Percentiles rank a stretch among this genome's conserved stretches.
Conservation (phyloP, 768 basidiomycete genomes). For the Trametes gibbosa region DNA sequence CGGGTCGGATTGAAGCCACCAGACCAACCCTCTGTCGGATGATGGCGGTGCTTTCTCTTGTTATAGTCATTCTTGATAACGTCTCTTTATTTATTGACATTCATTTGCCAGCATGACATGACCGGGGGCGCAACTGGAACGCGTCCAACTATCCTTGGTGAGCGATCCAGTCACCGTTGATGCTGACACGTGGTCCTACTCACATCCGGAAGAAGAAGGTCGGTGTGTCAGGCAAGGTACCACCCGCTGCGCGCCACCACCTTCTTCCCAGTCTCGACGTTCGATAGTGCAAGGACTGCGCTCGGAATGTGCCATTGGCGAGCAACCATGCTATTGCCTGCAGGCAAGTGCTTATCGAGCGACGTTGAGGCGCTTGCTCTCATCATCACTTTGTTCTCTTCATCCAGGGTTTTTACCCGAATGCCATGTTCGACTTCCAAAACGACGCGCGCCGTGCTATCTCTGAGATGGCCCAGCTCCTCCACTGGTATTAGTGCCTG, state of each 20-base stretch:
- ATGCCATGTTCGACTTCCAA: background rate
- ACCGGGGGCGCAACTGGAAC: background rate
- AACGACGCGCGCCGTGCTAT: background rate
- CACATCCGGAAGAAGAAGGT: background rate
- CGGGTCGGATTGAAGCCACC: background rate
- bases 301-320: background rate
- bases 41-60: background rate
- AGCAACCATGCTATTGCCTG: too few species aligned
- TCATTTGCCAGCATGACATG: background rate
- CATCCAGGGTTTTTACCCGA: background rate
- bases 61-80: background rate
- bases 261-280: background rate
- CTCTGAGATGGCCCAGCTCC: background rate
- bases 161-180: conserved; percentile 2
- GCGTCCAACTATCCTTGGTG: background rate
- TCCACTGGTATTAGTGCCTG: background rate
- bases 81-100: background rate
- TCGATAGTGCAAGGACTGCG: background rate
- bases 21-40: background rate
- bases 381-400: background rate
- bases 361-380: background rate
- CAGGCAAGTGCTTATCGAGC: background rate
- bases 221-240: background rate
- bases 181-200: background rate
- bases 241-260: background rate